Evolutionary conservation across 1,284 basidiomycete genomes (phyloP), one percentile per base, ranked within the genome.

Genomic region (Marasmius tenuissimus): DNA sequence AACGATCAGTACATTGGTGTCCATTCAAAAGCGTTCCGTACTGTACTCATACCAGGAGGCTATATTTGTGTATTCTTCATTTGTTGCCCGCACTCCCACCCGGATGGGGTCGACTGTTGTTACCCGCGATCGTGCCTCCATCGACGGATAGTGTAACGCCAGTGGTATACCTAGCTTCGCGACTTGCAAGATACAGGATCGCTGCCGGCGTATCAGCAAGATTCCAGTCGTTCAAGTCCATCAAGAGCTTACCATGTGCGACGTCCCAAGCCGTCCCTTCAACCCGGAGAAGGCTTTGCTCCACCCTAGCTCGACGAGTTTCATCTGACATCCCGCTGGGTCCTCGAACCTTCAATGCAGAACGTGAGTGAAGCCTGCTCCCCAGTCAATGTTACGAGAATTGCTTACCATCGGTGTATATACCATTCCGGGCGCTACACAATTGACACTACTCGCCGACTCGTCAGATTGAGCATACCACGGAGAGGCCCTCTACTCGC

Each of bases 211-310:
- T n/a, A 5, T 38, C 34, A 48, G 8, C 18, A 11, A 33, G 18
- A 3, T 1, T n/a, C 4, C 49, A 20, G 37, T 10, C 9, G 12
- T n/a, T 27, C 27, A 8, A 40, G 34, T 20, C 14, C 9, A 47
- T 42, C 18, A 20, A 27, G 4, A 18, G 8, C 57, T 16, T 51
- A 59, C 57, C 57, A 55, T 60, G 51, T 20, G 59, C 59, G 27
- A 60, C 52, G 35, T 60, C 59, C 59, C 59, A 60, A 9, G 59
- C 52, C n/a, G 51, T 56, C 16, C 59, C 59, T 34, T 60, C 59
- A 18, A 48, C 49, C 53, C 56, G 55, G 40, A 60, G 51, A 12
- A 60, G 42, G 35, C 51, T 60, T 16, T 55, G 51, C 12, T 60
- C 40, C 11, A 56, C 47, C 35, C 59, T 20, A 3, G 59, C 59